These are phyloP conservation scores for Solanum acaule DNA, from an alignment of 257 asterid species.

Conservation along the genomic window DNA sequence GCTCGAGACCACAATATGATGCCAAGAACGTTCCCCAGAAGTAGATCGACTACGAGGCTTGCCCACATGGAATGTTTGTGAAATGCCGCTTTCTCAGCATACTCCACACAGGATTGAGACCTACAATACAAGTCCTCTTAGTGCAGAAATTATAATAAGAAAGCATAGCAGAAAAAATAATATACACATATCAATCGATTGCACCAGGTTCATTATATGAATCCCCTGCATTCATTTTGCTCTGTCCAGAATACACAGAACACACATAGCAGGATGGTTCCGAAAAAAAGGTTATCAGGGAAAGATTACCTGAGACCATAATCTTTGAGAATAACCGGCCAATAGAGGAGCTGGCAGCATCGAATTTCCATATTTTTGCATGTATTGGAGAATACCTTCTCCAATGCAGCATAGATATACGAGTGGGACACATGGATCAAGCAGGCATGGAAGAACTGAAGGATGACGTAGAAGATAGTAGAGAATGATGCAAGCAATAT, in stretches of 20 bases:
- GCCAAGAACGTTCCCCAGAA: conserved; percentile 76
- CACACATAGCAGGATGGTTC: background rate
- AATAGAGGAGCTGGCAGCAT: conserved; percentile 69
- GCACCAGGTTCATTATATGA: background rate
- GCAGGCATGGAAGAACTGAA: conserved; percentile 47
- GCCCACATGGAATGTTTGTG: conserved; percentile 76
- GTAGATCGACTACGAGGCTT: conserved; percentile 53
- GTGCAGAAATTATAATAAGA: background rate
- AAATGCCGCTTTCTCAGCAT: conserved; percentile 62
- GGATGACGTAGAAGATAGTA: conserved; percentile 42
- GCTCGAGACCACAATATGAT: conserved; percentile 50
- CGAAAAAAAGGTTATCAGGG: background rate
- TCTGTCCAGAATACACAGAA: background rate
- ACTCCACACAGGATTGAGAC: conserved; percentile 72
- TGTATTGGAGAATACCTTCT: conserved; percentile 46
- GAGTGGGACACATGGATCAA: conserved; percentile 32
- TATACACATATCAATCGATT: background rate
- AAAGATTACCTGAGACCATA: conserved; percentile 47
- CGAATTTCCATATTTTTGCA: conserved; percentile 46
- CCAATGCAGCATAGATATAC: conserved; percentile 16
- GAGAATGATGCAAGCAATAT: conserved; percentile 55
- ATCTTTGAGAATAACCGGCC: conserved; percentile 82
- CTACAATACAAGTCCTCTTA: conserved; percentile 18
- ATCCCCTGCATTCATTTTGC: background rate
- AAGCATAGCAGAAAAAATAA: background rate